Evolutionary conservation across 352 stramenopile species (phyloP), one percentile per base, ranked within the genome.

Genomic region (Phytopythium oedochilum): DNA sequence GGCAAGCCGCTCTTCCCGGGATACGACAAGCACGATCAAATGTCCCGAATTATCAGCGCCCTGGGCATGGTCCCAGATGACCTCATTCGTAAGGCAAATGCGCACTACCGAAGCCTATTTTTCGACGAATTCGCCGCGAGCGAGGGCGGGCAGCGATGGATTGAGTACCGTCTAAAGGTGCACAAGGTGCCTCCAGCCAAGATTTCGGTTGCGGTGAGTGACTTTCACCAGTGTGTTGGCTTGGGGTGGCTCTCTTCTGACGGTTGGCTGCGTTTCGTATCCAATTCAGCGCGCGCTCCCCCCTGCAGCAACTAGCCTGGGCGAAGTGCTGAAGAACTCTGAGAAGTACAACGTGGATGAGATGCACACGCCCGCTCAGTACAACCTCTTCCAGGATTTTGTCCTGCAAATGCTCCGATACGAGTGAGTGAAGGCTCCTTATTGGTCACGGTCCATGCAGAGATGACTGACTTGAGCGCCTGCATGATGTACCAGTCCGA

Each of bases 1-100:
- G 97, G 97, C 23, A 97, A 98, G 60, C 97, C 97, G 10, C 71
- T 99, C 1, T 99, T 99, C 71, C 94, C 86, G 15, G 97, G 97
- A 5, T 88, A 83, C 2, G 92, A 99, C 69, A 90, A 98, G 64
- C 80, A 96, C 60, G 97, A 99, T 70, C 96, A 99, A 61, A 91
- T 99, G 64, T 88, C 94, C 61, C 94, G 97, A 63, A 98, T 99
- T 73, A 92, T 97, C 18, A 81, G 88, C 48, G 71, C 96, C n/a
- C 69, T 98, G 25, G 97, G 97, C 22, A 97, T 99, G 88, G 71
- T 96, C 3, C 95, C 97, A 12, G 60, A 75, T 29, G 65, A 95
- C 26, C 87, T 99, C 60, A 79, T 99, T n/a, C 78, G 96, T 36
- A 67, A 77, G 29, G 77, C 89, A 25, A 95, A 95, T 35, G 49